Percentiles rank a stretch among this genome's conserved stretches.
These are phyloP conservation scores for Davidsoniella eucalypti DNA, from an alignment of 2,329 filamentous ascomycete genomes.

Conservation along the genomic window DNA sequence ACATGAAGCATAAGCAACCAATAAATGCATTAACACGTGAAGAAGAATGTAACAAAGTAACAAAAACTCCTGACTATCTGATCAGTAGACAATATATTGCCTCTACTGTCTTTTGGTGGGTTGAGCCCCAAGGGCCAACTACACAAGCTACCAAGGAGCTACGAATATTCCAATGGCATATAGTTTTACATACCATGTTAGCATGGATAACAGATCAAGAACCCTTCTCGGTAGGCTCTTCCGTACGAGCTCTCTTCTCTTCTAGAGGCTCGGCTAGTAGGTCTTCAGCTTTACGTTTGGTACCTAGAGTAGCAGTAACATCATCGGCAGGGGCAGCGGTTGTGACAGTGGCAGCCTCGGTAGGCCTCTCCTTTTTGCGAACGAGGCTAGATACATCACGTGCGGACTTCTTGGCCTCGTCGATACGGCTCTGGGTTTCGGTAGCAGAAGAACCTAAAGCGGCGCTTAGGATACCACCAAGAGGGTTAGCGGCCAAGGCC, in stretches of 20 bases:
- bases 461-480: slow-evolving; percentile 45
- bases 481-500: slow-evolving; percentile 32
- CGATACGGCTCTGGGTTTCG: slow-evolving; percentile 45
- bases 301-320: slow-evolving; percentile 13
- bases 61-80: too few relatives aligned
- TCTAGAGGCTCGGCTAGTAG: slow-evolving; percentile 21
- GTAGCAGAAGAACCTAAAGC: slow-evolving; percentile 41
- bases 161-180: too few relatives aligned
- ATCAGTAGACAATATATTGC: too few relatives aligned
- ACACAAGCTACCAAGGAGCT: too few relatives aligned
- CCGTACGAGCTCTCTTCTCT: slow-evolving; percentile 18
- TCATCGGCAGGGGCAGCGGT: slow-evolving; percentile 13
- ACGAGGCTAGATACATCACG: slow-evolving; percentile 61
- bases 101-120: too few relatives aligned
- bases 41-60: too few relatives aligned
- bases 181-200: too few relatives aligned
- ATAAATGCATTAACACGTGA: too few relatives aligned
- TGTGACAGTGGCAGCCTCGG: slow-evolving; percentile 8
- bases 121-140: too few relatives aligned
- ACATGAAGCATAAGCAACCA: too few relatives aligned
- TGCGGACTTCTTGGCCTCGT: slow-evolving; percentile 57
- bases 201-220: neutral
- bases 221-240: slow-evolving; percentile 14
- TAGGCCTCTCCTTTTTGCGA: slow-evolving; percentile 38
- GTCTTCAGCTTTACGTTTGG: slow-evolving; percentile 37